Evolutionary conservation across 805 yeast species (phyloP), one percentile per base, ranked within the genome.

Genomic region (Metschnikowia dekortorum): DNA sequence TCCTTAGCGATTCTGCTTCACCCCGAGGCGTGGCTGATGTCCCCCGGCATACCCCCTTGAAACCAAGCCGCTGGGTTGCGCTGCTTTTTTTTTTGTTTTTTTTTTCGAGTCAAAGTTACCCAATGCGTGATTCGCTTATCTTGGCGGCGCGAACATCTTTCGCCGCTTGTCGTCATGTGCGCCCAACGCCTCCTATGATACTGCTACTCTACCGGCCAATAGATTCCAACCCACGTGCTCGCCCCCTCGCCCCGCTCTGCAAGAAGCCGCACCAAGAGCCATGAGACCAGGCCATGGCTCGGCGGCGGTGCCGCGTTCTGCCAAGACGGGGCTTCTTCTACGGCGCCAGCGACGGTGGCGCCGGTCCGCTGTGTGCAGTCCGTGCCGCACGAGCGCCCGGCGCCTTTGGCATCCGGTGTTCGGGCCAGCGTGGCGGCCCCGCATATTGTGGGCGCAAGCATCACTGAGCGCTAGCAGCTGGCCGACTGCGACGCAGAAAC

Each of bases 51-150:
- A 30, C 44, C 44, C 5, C 9, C 13, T 13, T 29, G 35, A 40
- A 30, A 40, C 44, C 34, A 22, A 22, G 22, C 22, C 22, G 22
- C 22, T 22, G 22, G 22, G 22, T 22, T 22, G 22, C 22, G 22
- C 22, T 22, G 22, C 5, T 22, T 22, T 2, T 22, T 14, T 22
- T 38, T 22, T 22, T 32, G 38, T 38, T 37, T 9, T 42, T 33
- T 41, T 41, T 30, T 41, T 41, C 32, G 31, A 42, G 45, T 30
- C 26, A 22, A 33, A 42, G 26, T 33, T 33, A 22, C 45, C 45
- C n/a, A 26, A 42, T 42, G 45, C 45, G 45, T 42, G 38, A 42
- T 42, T 42, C 45, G 45, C 45, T 42, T 42, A 42, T 42, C 45
- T 42, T 42, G 38, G 38, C 36, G 29, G 45, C 45, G 45, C 45